Conservation (phyloP, 2,329 filamentous ascomycete species). For the Pseudopithomyces chartarum region DNA sequence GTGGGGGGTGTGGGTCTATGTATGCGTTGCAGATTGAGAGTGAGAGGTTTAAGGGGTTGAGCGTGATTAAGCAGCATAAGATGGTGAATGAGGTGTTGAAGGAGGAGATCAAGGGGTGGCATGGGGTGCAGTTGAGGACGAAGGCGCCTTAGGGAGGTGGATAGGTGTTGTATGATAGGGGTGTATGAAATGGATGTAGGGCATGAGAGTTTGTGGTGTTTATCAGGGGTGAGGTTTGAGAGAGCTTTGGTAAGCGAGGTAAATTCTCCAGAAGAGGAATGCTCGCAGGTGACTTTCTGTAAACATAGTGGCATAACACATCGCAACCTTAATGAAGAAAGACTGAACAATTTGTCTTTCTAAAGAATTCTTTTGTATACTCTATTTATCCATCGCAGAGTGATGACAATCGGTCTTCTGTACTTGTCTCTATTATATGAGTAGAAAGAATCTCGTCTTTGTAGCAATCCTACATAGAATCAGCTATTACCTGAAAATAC, state of each 20-base stretch:
- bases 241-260: neutral
- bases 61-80: constrained; percentile 80
- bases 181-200: constrained; percentile 5
- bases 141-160: constrained; percentile 48
- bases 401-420: too few species aligned
- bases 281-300: too few species aligned
- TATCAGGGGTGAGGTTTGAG: neutral
- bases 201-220: neutral
- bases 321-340: too few species aligned
- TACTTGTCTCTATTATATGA: too few species aligned
- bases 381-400: too few species aligned
- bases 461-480: too few species aligned
- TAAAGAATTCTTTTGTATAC: too few species aligned
- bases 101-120: constrained; percentile 79
- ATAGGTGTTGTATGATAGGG: neutral
- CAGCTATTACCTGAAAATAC: too few species aligned
- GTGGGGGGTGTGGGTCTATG: constrained; percentile 85
- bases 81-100: constrained; percentile 77
- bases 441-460: too few species aligned
- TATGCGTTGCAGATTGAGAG: constrained; percentile 81
- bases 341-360: too few species aligned
- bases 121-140: constrained; percentile 81
- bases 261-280: too few species aligned
- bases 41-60: constrained; percentile 70
- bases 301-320: too few species aligned